Evolutionary conservation across 148 eudicot genomes (phyloP), one percentile per base, ranked within the genome.

Genomic region (Amaranthus hypochondriacus): DNA sequence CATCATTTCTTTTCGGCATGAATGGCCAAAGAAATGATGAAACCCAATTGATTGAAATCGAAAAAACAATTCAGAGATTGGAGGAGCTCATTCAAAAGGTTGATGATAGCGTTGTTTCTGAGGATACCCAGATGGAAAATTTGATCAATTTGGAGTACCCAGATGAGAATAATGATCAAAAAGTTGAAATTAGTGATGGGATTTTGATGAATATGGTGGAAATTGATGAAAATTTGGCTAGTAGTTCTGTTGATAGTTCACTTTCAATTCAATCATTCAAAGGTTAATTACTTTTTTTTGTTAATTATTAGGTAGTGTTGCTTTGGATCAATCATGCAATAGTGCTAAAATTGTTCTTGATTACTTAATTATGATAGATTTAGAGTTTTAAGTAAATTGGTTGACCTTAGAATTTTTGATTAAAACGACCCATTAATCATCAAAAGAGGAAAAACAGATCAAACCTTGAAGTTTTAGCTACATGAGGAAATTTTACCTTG

Each of bases 61-160:
- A 82, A 62, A 39, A 78, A 65, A 76, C 50, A 60, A 65, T 81
- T 10, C 80, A 66, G 62, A 77, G 62, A 18, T 83, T 83, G 69
- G 88, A 85, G 75, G 85, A 73, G 63, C 80, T 84, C 13, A 77
- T 84, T 71, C 86, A 74, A 78, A 83, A 54, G 75, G 78, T 86
- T 78, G 77, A 85, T 11, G 66, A 56, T 70, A 28, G 1, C 39
- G 72, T 83, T 74, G 73, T 84, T 69, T 80, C 78, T 71, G 85
- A 81, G 54, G 78, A 48, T 51, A 52, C 81, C 73, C 75, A 73
- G 60, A 54, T 62, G 56, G 81, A 81, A 39, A 69, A 73, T 56
- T 48, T 48, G 58, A 39, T 6, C 39, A n/a, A 67, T 75, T 75
- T 77, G 73, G 75, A 46, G 21, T 66, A 75, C 73, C 80, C 86